A percentile compares a stretch with the other conserved stretches of the same genome.
Conservation (phyloP, 169 alveolate species). For the Plasmodium relictum region DNA sequence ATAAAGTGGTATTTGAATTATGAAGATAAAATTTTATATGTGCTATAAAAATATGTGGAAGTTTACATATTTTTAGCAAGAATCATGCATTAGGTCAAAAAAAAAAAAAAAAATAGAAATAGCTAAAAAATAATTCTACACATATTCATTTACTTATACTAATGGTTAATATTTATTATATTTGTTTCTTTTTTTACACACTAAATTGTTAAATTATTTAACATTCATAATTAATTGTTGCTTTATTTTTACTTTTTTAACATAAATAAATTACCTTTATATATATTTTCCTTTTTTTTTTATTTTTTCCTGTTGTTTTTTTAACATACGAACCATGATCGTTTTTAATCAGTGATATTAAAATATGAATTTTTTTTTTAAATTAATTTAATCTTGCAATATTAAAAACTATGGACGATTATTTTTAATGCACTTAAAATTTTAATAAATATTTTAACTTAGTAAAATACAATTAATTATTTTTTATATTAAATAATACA, state of each 20-base stretch:
- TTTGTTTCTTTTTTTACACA: conserved; percentile 8
- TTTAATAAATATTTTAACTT: conserved; percentile 39
- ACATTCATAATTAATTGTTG: not conserved
- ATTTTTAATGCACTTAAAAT: conserved; percentile 35
- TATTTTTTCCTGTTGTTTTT: conserved; percentile 2
- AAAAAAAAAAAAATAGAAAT: conserved; percentile 7
- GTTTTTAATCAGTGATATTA: conserved; percentile 23
- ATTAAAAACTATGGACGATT: conserved; percentile 19
- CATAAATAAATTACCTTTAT: too few relatives aligned
- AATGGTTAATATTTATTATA: conserved; percentile 4
- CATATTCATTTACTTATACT: conserved; percentile 2
- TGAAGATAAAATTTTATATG: conserved; percentile 36
- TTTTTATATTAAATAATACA: conserved; percentile 15
- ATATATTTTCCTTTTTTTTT: conserved; percentile 9
- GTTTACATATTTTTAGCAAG: conserved; percentile 66
- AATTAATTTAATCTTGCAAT: conserved; percentile 28
- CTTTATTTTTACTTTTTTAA: not conserved
- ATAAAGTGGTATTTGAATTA: conserved; percentile 24
- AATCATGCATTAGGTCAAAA: conserved; percentile 37
- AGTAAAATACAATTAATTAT: conserved; percentile 29
- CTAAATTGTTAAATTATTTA: conserved; percentile 10
- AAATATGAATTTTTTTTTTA: conserved; percentile 29
- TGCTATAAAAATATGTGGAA: conserved; percentile 53
- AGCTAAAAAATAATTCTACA: conserved; percentile 16
- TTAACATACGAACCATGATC: conserved; percentile 39